phyloP scores from a whole-genome alignment of 2,329 filamentous ascomycete species.

The Talaromyces sp. region DNA sequence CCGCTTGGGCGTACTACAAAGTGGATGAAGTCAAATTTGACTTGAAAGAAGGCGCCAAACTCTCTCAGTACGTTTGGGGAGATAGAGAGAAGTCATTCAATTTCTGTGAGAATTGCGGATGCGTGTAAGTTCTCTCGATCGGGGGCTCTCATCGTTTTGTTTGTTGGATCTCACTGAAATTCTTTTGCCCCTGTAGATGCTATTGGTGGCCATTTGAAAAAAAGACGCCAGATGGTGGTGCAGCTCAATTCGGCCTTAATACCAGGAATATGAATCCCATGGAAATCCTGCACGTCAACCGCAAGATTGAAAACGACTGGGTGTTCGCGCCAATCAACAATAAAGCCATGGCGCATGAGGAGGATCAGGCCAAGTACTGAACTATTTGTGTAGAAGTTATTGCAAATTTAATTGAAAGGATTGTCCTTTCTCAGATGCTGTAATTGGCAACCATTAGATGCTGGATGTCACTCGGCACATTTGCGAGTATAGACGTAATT shows the following conservation, averaged over 20 bases:
- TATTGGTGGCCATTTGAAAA: constrained; percentile 10
- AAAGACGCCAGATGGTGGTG: constrained; percentile 1
- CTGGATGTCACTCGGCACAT: no score
- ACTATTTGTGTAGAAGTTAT: background rate
- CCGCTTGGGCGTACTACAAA: constrained; percentile 13
- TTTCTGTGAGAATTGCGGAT: constrained; percentile 8
- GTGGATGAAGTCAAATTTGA: constrained; percentile 6
- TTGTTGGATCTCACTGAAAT: background rate
- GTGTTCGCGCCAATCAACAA: constrained; percentile 4
- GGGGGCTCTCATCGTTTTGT: background rate
- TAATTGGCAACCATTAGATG: no score
- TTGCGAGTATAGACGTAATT: no score
- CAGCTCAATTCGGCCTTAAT: constrained; percentile 7
- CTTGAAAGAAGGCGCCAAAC: background rate
- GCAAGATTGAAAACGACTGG: background rate
- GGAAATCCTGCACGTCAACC: constrained; percentile 5
- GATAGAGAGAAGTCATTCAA: constrained; percentile 7
- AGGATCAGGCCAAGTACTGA: constrained; percentile 11
- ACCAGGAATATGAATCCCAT: constrained; percentile 12
- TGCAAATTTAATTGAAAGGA: background rate
- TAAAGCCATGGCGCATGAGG: constrained; percentile 5
- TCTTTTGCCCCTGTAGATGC: background rate
- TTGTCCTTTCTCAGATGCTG: no score
- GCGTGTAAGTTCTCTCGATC: constrained; percentile 7
- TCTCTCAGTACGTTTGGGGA: constrained; percentile 10